phyloP scores from a whole-genome alignment of 768 basidiomycete genomes.

The Podaxis sp. region DNA sequence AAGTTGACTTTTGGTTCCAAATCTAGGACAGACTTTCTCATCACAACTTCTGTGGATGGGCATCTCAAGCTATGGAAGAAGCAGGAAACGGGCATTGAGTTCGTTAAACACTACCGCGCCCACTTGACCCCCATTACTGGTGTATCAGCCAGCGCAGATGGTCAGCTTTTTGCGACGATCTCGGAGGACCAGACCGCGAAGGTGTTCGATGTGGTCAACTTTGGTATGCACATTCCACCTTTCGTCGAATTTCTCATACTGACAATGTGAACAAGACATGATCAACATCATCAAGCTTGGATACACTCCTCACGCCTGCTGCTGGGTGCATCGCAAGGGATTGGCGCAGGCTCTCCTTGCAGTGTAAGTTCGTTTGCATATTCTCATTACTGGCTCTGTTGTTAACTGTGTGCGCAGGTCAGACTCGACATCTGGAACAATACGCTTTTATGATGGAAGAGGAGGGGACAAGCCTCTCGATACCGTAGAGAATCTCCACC shows the following conservation, averaged over 20 bases:
- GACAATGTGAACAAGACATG: conserved; percentile 66
- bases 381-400: not conserved
- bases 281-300: conserved; percentile 95
- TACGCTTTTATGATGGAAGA: conserved; percentile 90
- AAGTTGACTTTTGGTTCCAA: not conserved
- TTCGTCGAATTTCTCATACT: not conserved
- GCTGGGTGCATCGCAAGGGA: conserved; percentile 92
- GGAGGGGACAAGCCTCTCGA: conserved; percentile 79
- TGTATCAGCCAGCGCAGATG: conserved; percentile 88
- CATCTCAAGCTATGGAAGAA: conserved; percentile 99
- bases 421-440: conserved; percentile 68
- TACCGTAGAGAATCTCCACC: conserved; percentile 75
- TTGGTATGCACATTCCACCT: conserved; percentile 58
- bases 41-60: conserved; percentile 95
- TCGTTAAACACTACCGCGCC: conserved; percentile 97
- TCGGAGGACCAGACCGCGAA: conserved; percentile 91
- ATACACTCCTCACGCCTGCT: conserved; percentile 83
- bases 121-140: conserved; percentile 77
- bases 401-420: conserved; percentile 50
- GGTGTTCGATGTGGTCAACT: conserved; percentile 97
- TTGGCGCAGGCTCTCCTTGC: conserved; percentile 88
- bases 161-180: conserved; percentile 87
- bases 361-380: conserved; percentile 49
- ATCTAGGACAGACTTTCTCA: conserved; percentile 84
- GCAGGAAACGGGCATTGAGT: conserved; percentile 92